Conservation (phyloP, 371 early-diverging fungal species). For the Circinella minor region DNA sequence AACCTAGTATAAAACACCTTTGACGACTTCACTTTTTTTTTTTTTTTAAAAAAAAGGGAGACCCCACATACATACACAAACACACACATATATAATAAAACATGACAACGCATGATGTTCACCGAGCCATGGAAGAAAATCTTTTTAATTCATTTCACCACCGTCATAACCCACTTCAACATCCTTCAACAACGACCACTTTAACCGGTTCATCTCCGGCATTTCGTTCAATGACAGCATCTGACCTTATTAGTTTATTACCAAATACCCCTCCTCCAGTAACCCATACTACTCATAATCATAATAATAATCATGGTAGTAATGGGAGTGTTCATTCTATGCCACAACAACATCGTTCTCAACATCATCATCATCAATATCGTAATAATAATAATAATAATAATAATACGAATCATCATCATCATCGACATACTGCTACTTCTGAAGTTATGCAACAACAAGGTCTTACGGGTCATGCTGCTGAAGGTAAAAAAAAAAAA, state of each 20-base stretch:
- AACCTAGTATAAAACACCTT: too few species aligned
- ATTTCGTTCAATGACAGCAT: slow-evolving; percentile 40
- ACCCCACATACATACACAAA: too few species aligned
- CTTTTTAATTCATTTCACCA: slow-evolving; percentile 41
- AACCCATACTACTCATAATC: too few species aligned
- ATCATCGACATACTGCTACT: slow-evolving; percentile 16
- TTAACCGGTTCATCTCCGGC: slow-evolving; percentile 16
- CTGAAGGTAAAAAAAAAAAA: slow-evolving; percentile 43
- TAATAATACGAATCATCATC: not conserved
- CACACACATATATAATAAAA: not conserved
- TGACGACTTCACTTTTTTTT: too few species aligned
- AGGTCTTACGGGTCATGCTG: slow-evolving; percentile 24
- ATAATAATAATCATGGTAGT: too few species aligned
- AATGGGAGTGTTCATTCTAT: not conserved
- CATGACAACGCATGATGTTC: slow-evolving; percentile 39
- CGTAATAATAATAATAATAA: not conserved
- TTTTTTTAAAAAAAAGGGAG: too few species aligned
- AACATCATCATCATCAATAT: slow-evolving; percentile 1
- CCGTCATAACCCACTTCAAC: slow-evolving; percentile 23
- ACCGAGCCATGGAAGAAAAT: slow-evolving; percentile 41
- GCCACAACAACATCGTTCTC: not conserved
- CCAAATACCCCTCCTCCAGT: slow-evolving; percentile 1
- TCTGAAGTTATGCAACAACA: slow-evolving; percentile 44
- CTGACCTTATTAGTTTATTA: slow-evolving; percentile 34
- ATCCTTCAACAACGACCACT: not conserved